Base-by-base conservation (phyloP, 192 early-diverging fungal genomes). In the Coemansia sp. region DNA sequence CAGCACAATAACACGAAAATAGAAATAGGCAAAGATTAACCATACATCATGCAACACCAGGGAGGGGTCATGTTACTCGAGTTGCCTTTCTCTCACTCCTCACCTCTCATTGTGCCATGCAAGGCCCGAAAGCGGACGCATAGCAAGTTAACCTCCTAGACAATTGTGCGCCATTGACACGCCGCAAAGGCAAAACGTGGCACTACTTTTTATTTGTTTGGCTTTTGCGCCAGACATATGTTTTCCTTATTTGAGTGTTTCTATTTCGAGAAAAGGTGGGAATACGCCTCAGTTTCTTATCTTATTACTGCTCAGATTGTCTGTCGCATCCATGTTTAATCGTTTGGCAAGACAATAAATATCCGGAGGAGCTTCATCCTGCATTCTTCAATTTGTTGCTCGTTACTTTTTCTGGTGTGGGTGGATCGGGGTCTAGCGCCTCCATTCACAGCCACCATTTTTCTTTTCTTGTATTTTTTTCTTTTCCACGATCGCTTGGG, bases 41-140 rank as follows among this genome's bases (percentile, higher is more conserved):
- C 57, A 16, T 58, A 58, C 57, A 58, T 58, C 5, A 58, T 58
- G 57, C 57, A 58, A 31, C 16, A 24, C 16, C 31, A 34, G 57
- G 47, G 24, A 52, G 49, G 57, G 31, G 31, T 58, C 57, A 58
- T 58, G 57, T 58, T 58, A 58, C 57, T 58, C 57, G 15, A 58
- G 57, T 33, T 15, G 57, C 57, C 33, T 18, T 24, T 7, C 16
- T 33, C 31, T 50, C 49, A 33, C 53, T 34, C 12, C 49, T 66
- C 46, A 2, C 27, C 31, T 29, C 47, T 66, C 31, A n/a, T 52
- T 34, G 49, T 66, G 47, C 18, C 47, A 52, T 52, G 65, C 47
- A 47, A 34, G 13, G 33, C 13, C 65, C 50, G n/a, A 36, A 58
- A 34, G 15, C 31, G 13, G 31, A n/a, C 31, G 31, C 16, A 34